Percentiles rank a stretch among this genome's conserved stretches.
Conservation (phyloP, 73 alveolate species). For the Symbiodinium natans region DNA sequence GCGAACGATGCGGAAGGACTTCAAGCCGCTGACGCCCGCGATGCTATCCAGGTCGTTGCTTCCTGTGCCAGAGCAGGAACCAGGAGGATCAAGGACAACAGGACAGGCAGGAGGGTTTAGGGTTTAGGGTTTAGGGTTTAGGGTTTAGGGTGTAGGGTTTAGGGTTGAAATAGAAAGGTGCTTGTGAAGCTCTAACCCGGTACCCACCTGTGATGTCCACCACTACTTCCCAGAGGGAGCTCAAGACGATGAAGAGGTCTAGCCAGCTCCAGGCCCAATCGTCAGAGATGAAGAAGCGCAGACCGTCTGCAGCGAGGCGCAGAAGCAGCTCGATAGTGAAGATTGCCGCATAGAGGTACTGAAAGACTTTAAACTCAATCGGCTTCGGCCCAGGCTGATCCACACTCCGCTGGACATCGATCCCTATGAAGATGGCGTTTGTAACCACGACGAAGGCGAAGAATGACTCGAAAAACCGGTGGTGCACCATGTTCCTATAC, state of each 20-base stretch:
- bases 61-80: background rate
- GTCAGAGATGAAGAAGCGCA: background rate
- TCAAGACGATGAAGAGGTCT: background rate
- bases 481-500: background rate
- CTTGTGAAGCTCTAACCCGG: background rate
- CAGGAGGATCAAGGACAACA: no score
- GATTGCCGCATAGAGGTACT: constrained; percentile 25
- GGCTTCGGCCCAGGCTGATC: background rate
- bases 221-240: background rate
- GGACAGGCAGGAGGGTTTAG: no score
- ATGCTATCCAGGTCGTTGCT: background rate
- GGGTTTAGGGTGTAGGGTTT: no score
- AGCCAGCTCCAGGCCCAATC: background rate
- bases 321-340: constrained; percentile 27
- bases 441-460: background rate
- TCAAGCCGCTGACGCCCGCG: constrained; percentile 12
- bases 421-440: background rate
- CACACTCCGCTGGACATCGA: background rate
- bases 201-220: background rate
- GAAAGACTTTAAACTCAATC: background rate
- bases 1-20: constrained; percentile 78
- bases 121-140: no score
- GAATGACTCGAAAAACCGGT: background rate
- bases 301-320: constrained; percentile 25
- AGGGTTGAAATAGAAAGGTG: no score